phyloP scores from a whole-genome alignment of 768 basidiomycete genomes.

The Holtermannia corniformis region DNA sequence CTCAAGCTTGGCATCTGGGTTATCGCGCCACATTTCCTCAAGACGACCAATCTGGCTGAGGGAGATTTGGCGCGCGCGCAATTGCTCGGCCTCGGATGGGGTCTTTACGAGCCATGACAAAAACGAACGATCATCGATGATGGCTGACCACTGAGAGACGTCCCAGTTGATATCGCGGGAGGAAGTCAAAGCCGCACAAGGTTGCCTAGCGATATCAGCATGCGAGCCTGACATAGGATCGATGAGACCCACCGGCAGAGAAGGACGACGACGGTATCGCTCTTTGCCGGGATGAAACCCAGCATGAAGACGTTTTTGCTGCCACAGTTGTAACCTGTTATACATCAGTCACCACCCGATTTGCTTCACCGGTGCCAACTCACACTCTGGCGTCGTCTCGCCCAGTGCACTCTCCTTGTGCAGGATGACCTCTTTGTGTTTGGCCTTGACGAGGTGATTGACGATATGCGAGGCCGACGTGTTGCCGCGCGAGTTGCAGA shows the following conservation, averaged over 20 bases:
- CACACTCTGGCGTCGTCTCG: slow-evolving; percentile 92
- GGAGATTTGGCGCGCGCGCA: slow-evolving; percentile 91
- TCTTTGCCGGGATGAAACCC: slow-evolving; percentile 98
- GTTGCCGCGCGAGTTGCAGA: slow-evolving; percentile 96
- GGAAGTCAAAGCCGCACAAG: slow-evolving; percentile 77
- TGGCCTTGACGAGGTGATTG: slow-evolving; percentile 96
- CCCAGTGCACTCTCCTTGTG: slow-evolving; percentile 92
- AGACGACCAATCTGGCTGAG: slow-evolving; percentile 94
- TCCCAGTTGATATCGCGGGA: slow-evolving; percentile 99
- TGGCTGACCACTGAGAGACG: slow-evolving; percentile 90
- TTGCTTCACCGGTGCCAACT: slow-evolving; percentile 6
- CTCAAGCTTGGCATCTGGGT: slow-evolving; percentile 84
- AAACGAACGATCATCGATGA: slow-evolving; percentile 97
- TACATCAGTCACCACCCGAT: background rate
- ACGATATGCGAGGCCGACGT: slow-evolving; percentile 98
- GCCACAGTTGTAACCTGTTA: slow-evolving; percentile 74
- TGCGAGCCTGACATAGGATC: background rate
- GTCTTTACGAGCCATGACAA: slow-evolving; percentile 99
- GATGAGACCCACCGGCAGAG: slow-evolving; percentile 71
- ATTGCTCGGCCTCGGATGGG: slow-evolving; percentile 89
- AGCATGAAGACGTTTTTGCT: slow-evolving; percentile 99
- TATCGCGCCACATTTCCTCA: slow-evolving; percentile 96
- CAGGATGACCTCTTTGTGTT: slow-evolving; percentile 96
- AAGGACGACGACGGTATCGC: slow-evolving; percentile 94
- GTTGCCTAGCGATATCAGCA: slow-evolving; percentile 56